phyloP scores from a whole-genome alignment of 106 monocot genomes.

The Hemerocallis citrina region DNA sequence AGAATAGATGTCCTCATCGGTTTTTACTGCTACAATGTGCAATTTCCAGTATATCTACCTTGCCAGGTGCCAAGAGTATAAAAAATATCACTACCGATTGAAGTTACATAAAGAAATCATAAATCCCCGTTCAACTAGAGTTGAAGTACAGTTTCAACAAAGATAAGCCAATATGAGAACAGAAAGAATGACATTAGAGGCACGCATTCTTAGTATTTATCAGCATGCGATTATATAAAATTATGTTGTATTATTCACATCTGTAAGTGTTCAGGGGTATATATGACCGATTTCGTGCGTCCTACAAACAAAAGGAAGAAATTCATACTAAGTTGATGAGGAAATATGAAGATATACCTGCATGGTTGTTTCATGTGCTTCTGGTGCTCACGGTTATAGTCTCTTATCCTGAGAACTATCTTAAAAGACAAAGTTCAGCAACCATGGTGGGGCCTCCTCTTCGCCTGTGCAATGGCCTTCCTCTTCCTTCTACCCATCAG shows the following conservation, averaged over 20 bases:
- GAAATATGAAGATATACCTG: slow-evolving; percentile 73
- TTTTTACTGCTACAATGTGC: no score
- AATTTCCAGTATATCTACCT: no score
- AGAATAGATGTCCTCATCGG: no score
- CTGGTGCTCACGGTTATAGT: slow-evolving; percentile 33
- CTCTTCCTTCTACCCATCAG: slow-evolving; percentile 86
- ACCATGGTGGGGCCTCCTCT: slow-evolving; percentile 84
- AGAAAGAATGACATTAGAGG: no score
- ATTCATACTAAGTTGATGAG: slow-evolving; percentile 86
- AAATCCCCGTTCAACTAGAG: no score
- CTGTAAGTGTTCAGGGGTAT: slow-evolving; percentile 53
- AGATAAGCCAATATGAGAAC: no score
- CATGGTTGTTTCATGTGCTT: slow-evolving; percentile 76
- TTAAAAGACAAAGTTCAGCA: slow-evolving; percentile 77
- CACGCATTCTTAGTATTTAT: no score
- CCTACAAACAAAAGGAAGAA: slow-evolving; percentile 69
- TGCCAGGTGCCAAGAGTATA: no score
- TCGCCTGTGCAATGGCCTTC: slow-evolving; percentile 86
- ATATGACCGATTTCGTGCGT: slow-evolving; percentile 53
- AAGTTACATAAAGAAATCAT: no score
- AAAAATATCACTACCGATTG: no score
- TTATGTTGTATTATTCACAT: not conserved
- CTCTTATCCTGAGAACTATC: slow-evolving; percentile 66
- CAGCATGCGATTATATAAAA: no score
- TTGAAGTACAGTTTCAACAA: no score